Base-by-base conservation (phyloP, 768 basidiomycete species). In the Amanita pseudoporphyria region DNA sequence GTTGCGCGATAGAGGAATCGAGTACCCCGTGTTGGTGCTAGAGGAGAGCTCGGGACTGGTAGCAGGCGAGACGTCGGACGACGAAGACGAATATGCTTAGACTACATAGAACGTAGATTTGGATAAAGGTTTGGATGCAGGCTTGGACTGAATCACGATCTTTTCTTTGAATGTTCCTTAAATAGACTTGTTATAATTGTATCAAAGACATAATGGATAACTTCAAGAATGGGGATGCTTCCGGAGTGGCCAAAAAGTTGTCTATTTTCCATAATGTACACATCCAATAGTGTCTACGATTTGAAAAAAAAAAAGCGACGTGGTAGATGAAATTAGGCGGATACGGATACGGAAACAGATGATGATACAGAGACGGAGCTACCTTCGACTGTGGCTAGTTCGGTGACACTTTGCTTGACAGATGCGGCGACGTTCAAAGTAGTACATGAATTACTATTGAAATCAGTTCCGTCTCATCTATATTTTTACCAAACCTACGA, bases 21-120 rank as follows among this genome's bases (percentile, higher is more conserved):
- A 40, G 18, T 48, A 38, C 13, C 47, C 47, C n/a, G 36, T 48
- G 16, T 28, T 48, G 37, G 24, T 48, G 36, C 26, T 48, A 3
- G 47, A 22, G 7, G 47, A 37, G 22, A 32, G 18, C 9, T 46
- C 31, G 12, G 31, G 10, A 3, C 22, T 41, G 40, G 40, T 22
- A 24, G 40, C 7, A 21, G 40, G 3, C 22, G 40, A 14, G 13
- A 14, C 9, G 3, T 12, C 13, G 6, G 19, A 22, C 7, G 22
- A 13, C 10, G 38, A 10, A n/a, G 40, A 26, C 24, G 40, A 21
- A 38, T 10, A 38, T 38, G 16, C 16, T 19, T 21, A 16, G 3
- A 38, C 7, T 19, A 16, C 21, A 21, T 16, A 38, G 9, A 21
- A 3, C 18, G 37, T 18, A 18, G 16, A 12, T 21, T 38, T 9